Evolutionary conservation across 2,329 filamentous ascomycete species (phyloP).

Genomic region (Beauveria varroae): DNA sequence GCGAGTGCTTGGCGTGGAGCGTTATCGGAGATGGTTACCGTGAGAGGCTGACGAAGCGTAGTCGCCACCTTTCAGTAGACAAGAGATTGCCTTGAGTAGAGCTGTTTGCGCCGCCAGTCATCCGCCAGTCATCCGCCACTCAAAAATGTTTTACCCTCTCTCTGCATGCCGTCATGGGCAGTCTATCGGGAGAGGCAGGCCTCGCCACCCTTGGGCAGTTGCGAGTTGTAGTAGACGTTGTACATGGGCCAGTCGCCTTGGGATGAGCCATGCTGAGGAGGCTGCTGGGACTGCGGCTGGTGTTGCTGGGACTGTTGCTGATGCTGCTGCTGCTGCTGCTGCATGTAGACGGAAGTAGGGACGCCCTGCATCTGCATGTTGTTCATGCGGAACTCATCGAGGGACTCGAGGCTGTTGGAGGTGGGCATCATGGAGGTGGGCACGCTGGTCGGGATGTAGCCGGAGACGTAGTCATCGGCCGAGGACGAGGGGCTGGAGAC

Average conservation of each 20-base stretch:
- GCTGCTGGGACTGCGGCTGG: conserved; percentile 16
- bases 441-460: conserved; percentile 43
- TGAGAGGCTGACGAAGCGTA: not conserved
- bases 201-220: not conserved
- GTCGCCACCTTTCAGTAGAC: not conserved
- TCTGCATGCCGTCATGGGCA: not conserved
- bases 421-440: conserved; percentile 35
- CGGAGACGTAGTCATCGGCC: conserved; percentile 38
- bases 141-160: not conserved
- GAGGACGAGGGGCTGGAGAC: conserved; percentile 47
- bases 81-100: not conserved
- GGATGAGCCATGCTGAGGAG: not conserved
- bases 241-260: conserved; percentile 24
- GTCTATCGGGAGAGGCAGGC: conserved; percentile 4
- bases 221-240: conserved; percentile 23
- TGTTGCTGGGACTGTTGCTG: conserved; percentile 21
- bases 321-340: conserved; percentile 12
- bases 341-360: conserved; percentile 9
- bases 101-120: not conserved
- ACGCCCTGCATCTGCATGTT: conserved; percentile 11
- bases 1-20: not conserved
- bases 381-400: conserved; percentile 24
- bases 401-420: conserved; percentile 22
- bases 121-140: not conserved
- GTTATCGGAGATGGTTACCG: not conserved